These are phyloP conservation scores for Tolypocladium inflatum DNA, from an alignment of 2,329 filamentous ascomycete genomes.

Conservation along the genomic window DNA sequence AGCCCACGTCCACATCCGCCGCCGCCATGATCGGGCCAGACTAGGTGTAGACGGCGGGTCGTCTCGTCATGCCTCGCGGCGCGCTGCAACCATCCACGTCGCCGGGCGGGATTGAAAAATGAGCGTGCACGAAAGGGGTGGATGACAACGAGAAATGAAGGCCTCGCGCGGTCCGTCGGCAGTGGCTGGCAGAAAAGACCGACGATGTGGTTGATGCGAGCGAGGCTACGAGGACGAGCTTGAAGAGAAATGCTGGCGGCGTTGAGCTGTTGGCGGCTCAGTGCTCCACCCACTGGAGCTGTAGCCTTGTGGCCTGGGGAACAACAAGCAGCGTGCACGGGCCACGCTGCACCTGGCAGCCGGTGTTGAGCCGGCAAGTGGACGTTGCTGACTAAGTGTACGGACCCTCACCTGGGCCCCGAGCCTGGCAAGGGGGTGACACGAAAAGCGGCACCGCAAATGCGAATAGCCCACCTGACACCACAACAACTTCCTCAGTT, in stretches of 20 bases:
- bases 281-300: neutral
- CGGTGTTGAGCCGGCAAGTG: neutral
- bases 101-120: neutral
- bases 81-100: constrained; percentile 1
- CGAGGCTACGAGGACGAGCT: neutral
- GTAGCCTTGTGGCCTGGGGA: neutral
- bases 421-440: no score
- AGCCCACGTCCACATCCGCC: constrained; percentile 55
- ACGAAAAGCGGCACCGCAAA: no score
- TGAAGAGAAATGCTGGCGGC: neutral
- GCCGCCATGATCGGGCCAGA: constrained; percentile 26
- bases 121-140: neutral
- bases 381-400: no score
- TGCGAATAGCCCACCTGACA: no score
- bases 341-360: neutral
- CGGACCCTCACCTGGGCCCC: no score
- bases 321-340: neutral
- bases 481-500: no score
- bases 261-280: neutral
- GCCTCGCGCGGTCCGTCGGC: neutral
- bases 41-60: constrained; percentile 3
- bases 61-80: constrained; percentile 6
- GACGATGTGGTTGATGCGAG: neutral
- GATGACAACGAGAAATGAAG: neutral
- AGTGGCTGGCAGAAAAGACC: neutral